Evolutionary conservation across 306 rosid genomes (phyloP).

Genomic region (Elaeagnus macrophylla): DNA sequence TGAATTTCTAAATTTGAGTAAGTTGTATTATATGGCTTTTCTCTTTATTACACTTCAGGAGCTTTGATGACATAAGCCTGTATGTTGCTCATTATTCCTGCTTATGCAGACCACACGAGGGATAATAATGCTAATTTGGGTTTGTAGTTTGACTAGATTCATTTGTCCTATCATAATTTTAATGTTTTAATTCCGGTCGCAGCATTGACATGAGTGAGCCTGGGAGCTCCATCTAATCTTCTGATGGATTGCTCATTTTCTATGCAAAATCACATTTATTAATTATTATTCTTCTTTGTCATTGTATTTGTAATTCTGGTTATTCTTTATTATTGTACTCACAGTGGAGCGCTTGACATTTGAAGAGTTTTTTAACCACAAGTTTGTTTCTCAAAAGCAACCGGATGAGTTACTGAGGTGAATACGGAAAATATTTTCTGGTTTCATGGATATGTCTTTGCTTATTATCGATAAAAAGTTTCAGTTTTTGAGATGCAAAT

Average conservation of each 20-base stretch:
- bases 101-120: constrained; percentile 19
- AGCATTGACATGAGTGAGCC: background rate
- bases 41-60: constrained; percentile 19
- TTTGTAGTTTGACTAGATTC: constrained; percentile 9
- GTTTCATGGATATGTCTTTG: constrained; percentile 5
- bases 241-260: background rate
- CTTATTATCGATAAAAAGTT: background rate
- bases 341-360: constrained; percentile 91
- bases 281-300: constrained; percentile 10
- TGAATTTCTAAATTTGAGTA: constrained; percentile 17
- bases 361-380: constrained; percentile 89
- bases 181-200: no score
- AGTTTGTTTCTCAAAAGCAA: constrained; percentile 50
- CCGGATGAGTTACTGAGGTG: constrained; percentile 58
- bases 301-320: background rate
- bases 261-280: constrained; percentile 2
- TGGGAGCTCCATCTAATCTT: background rate
- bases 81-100: constrained; percentile 13
- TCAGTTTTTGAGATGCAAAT: constrained; percentile 18
- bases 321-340: constrained; percentile 24
- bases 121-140: constrained; percentile 20
- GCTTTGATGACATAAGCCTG: background rate
- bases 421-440: constrained; percentile 8
- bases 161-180: background rate
- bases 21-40: constrained; percentile 15